Evolutionary conservation across 2,329 filamentous ascomycete species (phyloP).

Genomic region (Neonectria ditissima): DNA sequence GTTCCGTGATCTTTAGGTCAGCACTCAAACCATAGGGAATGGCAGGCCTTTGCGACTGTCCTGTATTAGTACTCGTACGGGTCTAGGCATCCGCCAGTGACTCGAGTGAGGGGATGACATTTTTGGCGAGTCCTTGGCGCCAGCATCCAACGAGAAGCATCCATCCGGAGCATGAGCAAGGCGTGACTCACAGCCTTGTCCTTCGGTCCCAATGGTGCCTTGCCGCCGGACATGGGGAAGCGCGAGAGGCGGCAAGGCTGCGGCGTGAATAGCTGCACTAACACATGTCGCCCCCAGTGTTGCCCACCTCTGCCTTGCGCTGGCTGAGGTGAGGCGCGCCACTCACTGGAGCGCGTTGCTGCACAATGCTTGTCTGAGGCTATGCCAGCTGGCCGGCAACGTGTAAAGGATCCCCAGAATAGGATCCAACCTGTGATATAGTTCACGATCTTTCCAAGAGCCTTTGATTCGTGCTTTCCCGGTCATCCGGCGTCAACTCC

Average conservation of each 20-base stretch:
- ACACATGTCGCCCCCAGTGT: constrained; percentile 4
- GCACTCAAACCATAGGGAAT: constrained; percentile 1
- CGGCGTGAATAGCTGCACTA: constrained; percentile 37
- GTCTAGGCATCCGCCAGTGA: constrained; percentile 43
- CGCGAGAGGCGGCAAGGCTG: constrained; percentile 40
- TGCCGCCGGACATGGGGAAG: constrained; percentile 34
- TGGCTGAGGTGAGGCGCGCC: constrained; percentile 12
- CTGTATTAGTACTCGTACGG: constrained; percentile 43
- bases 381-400: constrained; percentile 29
- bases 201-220: constrained; percentile 35
- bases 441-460: constrained; percentile 36
- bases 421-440: constrained; percentile 36
- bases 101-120: constrained; percentile 35
- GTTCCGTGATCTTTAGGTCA: constrained; percentile 28
- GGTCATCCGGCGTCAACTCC: constrained; percentile 34
- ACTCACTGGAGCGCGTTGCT: constrained; percentile 32
- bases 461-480: constrained; percentile 29
- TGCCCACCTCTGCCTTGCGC: constrained; percentile 19
- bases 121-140: constrained; percentile 31
- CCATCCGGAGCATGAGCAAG: constrained; percentile 17
- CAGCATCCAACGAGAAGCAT: constrained; percentile 22
- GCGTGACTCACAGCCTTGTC: constrained; percentile 41
- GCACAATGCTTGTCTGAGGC: constrained; percentile 24
- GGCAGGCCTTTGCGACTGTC: constrained; percentile 21
- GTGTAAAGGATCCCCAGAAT: constrained; percentile 18